phyloP scores from a whole-genome alignment of 352 stramenopile genomes.

The Phytopythium delawarense region DNA sequence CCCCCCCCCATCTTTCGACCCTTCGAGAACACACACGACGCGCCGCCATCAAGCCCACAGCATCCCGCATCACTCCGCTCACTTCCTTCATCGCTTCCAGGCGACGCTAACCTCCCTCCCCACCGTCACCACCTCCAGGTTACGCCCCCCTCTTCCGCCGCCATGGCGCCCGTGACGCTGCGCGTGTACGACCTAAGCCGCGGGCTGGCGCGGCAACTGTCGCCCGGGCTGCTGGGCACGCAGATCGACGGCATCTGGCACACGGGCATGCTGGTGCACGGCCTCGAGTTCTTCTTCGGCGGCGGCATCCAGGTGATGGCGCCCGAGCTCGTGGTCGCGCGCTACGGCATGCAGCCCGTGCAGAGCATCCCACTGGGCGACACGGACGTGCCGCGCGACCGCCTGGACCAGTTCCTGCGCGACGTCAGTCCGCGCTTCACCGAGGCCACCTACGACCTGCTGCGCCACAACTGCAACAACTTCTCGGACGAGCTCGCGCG shows the following conservation, averaged over 20 bases:
- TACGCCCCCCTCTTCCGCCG: not conserved
- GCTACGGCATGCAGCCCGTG: constrained; percentile 86
- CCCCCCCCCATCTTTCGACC: too few relatives aligned
- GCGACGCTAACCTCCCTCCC: too few relatives aligned
- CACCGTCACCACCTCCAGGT: not conserved
- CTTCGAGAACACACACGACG: too few relatives aligned
- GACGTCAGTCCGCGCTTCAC: constrained; percentile 83
- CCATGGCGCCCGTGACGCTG: constrained; percentile 66
- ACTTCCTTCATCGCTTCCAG: too few relatives aligned
- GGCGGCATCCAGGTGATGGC: constrained; percentile 86
- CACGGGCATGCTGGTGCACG: constrained; percentile 78
- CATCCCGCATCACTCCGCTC: not conserved
- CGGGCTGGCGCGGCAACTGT: constrained; percentile 89
- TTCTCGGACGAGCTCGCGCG: constrained; percentile 90
- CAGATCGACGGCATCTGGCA: constrained; percentile 94
- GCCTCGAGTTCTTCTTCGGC: constrained; percentile 94
- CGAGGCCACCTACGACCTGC: constrained; percentile 90
- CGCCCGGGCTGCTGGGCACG: constrained; percentile 87
- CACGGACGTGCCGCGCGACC: constrained; percentile 57
- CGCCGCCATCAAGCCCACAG: too few relatives aligned
- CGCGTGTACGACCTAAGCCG: constrained; percentile 95
- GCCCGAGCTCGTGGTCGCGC: constrained; percentile 61
- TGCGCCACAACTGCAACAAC: constrained; percentile 97
- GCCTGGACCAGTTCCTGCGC: constrained; percentile 86
- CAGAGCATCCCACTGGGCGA: constrained; percentile 73